Base-by-base conservation (phyloP, 331 rosid species). In the Spiraea crenata region DNA sequence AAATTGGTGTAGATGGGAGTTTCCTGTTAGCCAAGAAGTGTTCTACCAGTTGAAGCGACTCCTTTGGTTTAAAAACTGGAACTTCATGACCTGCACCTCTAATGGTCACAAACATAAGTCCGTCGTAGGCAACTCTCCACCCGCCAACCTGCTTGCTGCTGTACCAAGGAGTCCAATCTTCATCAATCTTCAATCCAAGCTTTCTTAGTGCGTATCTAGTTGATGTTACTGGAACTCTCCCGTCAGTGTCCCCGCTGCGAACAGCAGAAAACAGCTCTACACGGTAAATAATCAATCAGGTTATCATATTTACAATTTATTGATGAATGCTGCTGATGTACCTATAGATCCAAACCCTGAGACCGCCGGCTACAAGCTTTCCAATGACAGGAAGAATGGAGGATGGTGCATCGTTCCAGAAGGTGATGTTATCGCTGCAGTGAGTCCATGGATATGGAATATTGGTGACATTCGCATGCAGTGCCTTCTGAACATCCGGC, bases 121-220 rank as follows among this genome's bases (percentile, higher is more conserved):
- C 96, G 6, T 87, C 82, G 31, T 80, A 89, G 10, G 4, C 85
- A 15, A 87, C 55, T 3, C 56, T 86, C 98, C 98, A 92, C 52
- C 98, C 98, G 50, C 95, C 95, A 17, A 92, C 98, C 91, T 92
- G 88, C 5, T 66, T 49, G 11, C 78, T 74, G 44, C 68, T 80
- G 79, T 92, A 92, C 98, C 98, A 92, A 3, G 98, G 89, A 71
- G 79, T 88, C 98, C 96, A 92, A 70, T 92, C 92, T 59, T 88
- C 45, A 54, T 77, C 59, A 1, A 86, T 74, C 6, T 50, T 67
- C 4, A 92, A 80, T 0, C 95, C 87, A 46, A 92, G 69, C 64
- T 92, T 92, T 68, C 50, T 86, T 6, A 92, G 44, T 4, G 95
- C 86, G 40, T 86, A 86, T 82, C 96, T 84, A 19, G 98, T 89